phyloP scores from a whole-genome alignment of 768 basidiomycete species.

The Dentipellis sp. region DNA sequence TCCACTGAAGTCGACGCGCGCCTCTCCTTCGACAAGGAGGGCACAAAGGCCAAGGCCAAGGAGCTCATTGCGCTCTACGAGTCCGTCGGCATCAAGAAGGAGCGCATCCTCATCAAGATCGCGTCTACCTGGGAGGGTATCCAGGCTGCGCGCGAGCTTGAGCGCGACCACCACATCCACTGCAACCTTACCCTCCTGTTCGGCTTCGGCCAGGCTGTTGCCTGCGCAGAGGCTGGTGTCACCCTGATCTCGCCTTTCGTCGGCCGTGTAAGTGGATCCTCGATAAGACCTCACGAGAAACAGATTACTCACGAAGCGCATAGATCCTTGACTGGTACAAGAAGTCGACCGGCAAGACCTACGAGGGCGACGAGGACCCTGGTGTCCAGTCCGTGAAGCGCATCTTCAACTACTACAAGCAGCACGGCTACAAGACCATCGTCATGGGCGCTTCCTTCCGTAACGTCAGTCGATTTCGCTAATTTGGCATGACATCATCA shows the following conservation, averaged over 20 bases:
- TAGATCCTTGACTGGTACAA: slow-evolving; percentile 99
- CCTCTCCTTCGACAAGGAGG: slow-evolving; percentile 93
- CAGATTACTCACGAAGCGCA: slow-evolving; percentile 7
- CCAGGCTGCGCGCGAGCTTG: slow-evolving; percentile 95
- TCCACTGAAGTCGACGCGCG: slow-evolving; percentile 99
- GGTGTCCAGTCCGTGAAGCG: slow-evolving; percentile 93
- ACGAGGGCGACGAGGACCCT: slow-evolving; percentile 88
- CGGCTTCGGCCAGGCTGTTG: slow-evolving; percentile 97
- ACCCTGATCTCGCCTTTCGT: slow-evolving; percentile 99
- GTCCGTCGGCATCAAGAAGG: slow-evolving; percentile 86
- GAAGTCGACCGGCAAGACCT: slow-evolving; percentile 73
- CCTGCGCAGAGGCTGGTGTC: slow-evolving; percentile 96
- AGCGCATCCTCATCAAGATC: slow-evolving; percentile 97
- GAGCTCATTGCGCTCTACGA: slow-evolving; percentile 92
- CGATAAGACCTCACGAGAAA: neutral
- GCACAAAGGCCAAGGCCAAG: slow-evolving; percentile 83
- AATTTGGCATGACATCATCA: neutral
- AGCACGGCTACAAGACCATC: slow-evolving; percentile 96
- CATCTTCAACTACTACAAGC: slow-evolving; percentile 99
- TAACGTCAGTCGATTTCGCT: slow-evolving; percentile 50
- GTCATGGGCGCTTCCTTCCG: slow-evolving; percentile 99
- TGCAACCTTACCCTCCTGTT: slow-evolving; percentile 99
- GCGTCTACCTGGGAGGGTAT: slow-evolving; percentile 99
- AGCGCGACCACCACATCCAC: slow-evolving; percentile 88
- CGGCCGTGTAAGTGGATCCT: slow-evolving; percentile 57